These are phyloP conservation scores for Phaffomyces opuntiae DNA, from an alignment of 805 yeast genomes.

Conservation along the genomic window DNA sequence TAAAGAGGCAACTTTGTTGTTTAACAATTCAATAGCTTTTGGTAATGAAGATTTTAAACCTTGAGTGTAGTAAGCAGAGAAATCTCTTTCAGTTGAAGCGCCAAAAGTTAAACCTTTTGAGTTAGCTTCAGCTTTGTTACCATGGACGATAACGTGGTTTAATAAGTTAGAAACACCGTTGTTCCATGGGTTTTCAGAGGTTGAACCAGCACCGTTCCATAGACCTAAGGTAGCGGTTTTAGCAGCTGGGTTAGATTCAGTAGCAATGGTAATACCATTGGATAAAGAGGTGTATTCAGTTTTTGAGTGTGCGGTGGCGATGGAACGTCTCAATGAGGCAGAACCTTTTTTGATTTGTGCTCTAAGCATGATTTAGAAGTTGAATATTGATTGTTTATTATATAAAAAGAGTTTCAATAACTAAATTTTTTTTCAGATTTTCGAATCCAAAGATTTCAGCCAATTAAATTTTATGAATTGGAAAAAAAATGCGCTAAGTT, in stretches of 20 bases:
- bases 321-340: constrained; percentile 35
- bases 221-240: constrained; percentile 59
- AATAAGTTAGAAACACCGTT: constrained; percentile 73
- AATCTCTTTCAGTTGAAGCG: constrained; percentile 53
- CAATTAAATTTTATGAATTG: constrained; percentile 17
- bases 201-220: constrained; percentile 70
- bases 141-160: constrained; percentile 40
- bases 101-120: constrained; percentile 51
- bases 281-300: constrained; percentile 66
- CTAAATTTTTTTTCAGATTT: constrained; percentile 1
- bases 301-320: constrained; percentile 50
- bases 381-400: not conserved
- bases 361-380: constrained; percentile 16
- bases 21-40: constrained; percentile 47
- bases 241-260: constrained; percentile 52
- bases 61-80: constrained; percentile 54
- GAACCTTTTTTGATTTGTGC: constrained; percentile 17
- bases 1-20: constrained; percentile 32
- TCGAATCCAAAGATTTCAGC: constrained; percentile 5
- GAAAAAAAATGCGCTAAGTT: constrained; percentile 4
- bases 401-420: not conserved
- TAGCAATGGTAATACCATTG: constrained; percentile 70
- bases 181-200: constrained; percentile 73
- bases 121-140: constrained; percentile 28
- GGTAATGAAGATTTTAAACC: constrained; percentile 41